phyloP scores from a whole-genome alignment of 1,139 yeast genomes.

The Pichia sp. region DNA sequence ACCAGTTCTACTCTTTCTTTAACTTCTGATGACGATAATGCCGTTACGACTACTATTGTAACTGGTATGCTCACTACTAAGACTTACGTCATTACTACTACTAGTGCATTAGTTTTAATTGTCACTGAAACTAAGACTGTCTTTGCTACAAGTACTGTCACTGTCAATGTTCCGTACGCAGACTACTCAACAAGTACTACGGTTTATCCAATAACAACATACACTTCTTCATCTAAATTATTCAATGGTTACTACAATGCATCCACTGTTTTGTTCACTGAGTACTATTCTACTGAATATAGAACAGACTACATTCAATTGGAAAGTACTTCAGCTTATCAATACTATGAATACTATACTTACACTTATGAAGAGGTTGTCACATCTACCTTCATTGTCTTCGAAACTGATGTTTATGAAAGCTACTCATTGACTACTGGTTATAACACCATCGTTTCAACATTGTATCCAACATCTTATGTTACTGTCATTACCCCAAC shows the following conservation, averaged over 20 bases:
- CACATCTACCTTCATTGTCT: constrained; percentile 9
- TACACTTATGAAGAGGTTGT: constrained; percentile 2
- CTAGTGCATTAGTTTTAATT: constrained; percentile 21
- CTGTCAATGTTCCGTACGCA: background rate
- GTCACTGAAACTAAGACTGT: constrained; percentile 22
- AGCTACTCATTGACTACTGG: constrained; percentile 2
- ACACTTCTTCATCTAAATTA: background rate
- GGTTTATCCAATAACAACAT: background rate
- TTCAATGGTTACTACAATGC: constrained; percentile 3
- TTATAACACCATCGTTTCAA: background rate
- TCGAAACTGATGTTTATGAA: background rate
- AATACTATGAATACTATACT: background rate
- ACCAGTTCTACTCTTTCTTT: background rate
- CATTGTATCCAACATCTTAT: background rate
- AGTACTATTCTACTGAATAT: background rate
- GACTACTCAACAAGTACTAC: background rate
- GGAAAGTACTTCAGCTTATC: no score
- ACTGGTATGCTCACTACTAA: constrained; percentile 14
- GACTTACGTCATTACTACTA: constrained; percentile 21
- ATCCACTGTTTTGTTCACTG: background rate
- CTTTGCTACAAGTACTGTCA: constrained; percentile 12
- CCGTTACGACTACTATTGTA: constrained; percentile 14
- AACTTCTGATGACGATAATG: background rate
- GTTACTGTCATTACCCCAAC: background rate
- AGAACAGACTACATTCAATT: background rate